Evolutionary conservation across 2,329 filamentous ascomycete species (phyloP).

Genomic region (Colletotrichum orbiculare): DNA sequence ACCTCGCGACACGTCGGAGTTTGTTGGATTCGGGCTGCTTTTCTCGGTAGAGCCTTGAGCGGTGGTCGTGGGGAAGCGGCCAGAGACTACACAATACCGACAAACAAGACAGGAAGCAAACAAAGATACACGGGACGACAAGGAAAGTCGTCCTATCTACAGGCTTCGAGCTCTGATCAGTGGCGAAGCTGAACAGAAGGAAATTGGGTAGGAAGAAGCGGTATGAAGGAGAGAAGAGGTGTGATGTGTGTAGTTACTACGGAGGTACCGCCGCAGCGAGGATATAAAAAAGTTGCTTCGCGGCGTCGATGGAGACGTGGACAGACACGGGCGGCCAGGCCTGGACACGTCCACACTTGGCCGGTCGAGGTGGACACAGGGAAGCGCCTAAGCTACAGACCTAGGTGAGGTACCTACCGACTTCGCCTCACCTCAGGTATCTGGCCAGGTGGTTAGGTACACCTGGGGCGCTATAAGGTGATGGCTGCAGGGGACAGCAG

Average conservation of each 20-base stretch:
- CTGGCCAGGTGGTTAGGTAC: too few species aligned
- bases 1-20: constrained; percentile 30
- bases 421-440: too few species aligned
- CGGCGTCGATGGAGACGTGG: not conserved
- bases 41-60: constrained; percentile 15
- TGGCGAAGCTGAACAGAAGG: constrained; percentile 26
- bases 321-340: constrained; percentile 3
- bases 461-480: constrained; percentile 4
- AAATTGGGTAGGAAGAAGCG: constrained; percentile 9
- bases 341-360: not conserved
- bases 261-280: constrained; percentile 24
- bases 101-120: constrained; percentile 2
- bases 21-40: constrained; percentile 11
- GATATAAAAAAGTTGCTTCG: constrained; percentile 23
- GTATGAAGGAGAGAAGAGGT: constrained; percentile 2
- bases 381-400: too few species aligned
- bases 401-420: too few species aligned
- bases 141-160: constrained; percentile 20
- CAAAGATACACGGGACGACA: constrained; percentile 23
- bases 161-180: constrained; percentile 24
- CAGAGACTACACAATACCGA: constrained; percentile 4
- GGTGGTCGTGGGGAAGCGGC: constrained; percentile 9
- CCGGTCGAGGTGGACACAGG: too few species aligned
- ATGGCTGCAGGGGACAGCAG: constrained; percentile 15
- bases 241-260: constrained; percentile 31